phyloP scores from a whole-genome alignment of 768 basidiomycete species.

The Phaeolepiota aurea region DNA sequence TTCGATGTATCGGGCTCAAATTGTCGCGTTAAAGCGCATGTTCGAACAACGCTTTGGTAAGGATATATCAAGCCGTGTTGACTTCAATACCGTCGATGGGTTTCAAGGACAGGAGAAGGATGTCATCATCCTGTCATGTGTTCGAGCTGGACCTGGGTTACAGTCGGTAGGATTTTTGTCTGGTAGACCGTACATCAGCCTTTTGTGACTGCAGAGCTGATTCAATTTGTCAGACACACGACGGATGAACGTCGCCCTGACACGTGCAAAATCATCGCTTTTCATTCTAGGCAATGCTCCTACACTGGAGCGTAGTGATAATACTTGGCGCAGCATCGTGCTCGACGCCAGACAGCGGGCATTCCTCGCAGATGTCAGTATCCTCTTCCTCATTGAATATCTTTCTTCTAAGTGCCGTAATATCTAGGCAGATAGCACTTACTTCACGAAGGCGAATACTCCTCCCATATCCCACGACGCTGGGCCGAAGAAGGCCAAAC shows the following conservation, averaged over 20 bases:
- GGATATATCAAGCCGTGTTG: slow-evolving; percentile 61
- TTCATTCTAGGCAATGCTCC: slow-evolving; percentile 89
- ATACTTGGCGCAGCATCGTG: slow-evolving; percentile 72
- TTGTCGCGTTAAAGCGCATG: slow-evolving; percentile 58
- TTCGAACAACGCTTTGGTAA: slow-evolving; percentile 70
- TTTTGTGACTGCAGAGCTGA: slow-evolving; percentile 1
- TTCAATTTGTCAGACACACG: slow-evolving; percentile 45
- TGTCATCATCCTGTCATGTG: slow-evolving; percentile 95
- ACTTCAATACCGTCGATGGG: slow-evolving; percentile 97
- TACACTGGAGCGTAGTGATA: slow-evolving; percentile 82
- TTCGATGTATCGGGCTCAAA: slow-evolving; percentile 92
- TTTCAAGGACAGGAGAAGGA: slow-evolving; percentile 99
- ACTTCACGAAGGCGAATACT: slow-evolving; percentile 24
- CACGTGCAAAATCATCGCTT: slow-evolving; percentile 90
- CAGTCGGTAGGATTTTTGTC: slow-evolving; percentile 82
- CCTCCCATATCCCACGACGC: background rate
- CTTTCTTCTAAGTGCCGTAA: background rate
- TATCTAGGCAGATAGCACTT: slow-evolving; percentile 19
- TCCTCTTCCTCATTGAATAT: background rate
- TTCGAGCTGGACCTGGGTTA: slow-evolving; percentile 84
- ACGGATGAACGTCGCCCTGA: slow-evolving; percentile 98
- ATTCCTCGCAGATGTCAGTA: slow-evolving; percentile 54
- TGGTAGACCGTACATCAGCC: slow-evolving; percentile 31
- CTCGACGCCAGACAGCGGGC: slow-evolving; percentile 63
- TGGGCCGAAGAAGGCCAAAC: slow-evolving; percentile 1